These are phyloP conservation scores for Serendipita sp. DNA, from an alignment of 768 basidiomycete species.

Conservation along the genomic window DNA sequence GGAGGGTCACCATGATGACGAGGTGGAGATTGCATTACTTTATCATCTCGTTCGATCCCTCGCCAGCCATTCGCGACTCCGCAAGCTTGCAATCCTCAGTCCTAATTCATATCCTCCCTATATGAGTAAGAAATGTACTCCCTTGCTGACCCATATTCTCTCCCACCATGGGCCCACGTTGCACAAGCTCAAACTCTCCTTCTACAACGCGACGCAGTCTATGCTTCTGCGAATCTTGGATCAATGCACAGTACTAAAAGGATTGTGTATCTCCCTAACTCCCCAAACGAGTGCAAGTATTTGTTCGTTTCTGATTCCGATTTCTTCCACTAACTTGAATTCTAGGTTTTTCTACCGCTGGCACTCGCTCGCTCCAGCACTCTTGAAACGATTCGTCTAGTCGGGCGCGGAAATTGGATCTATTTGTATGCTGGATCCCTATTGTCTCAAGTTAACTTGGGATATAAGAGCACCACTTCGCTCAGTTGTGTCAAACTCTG, in stretches of 20 bases:
- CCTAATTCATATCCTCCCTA: not conserved
- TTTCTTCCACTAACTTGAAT: not conserved
- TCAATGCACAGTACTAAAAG: not conserved
- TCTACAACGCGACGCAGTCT: not conserved
- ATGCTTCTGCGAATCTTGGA: not conserved
- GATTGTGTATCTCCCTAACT: not conserved
- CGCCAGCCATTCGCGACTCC: not conserved
- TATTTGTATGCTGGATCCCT: not conserved
- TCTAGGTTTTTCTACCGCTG: not conserved
- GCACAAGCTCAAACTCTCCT: not conserved
- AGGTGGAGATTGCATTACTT: not conserved
- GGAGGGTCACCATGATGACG: not conserved
- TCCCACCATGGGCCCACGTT: not conserved
- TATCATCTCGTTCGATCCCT: not conserved
- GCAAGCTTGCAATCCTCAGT: not conserved
- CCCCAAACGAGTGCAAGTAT: not conserved
- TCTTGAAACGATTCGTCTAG: not conserved
- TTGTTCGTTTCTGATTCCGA: not conserved
- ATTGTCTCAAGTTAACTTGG: not conserved
- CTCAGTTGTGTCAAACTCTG: not conserved
- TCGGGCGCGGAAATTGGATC: not conserved
- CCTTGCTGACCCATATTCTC: not conserved
- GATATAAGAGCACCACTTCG: not conserved
- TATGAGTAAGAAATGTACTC: not conserved
- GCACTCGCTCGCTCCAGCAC: not conserved